Evolutionary conservation across 306 rosid species (phyloP), one percentile per base, ranked within the genome.

Genomic region (Lablab purpureus): DNA sequence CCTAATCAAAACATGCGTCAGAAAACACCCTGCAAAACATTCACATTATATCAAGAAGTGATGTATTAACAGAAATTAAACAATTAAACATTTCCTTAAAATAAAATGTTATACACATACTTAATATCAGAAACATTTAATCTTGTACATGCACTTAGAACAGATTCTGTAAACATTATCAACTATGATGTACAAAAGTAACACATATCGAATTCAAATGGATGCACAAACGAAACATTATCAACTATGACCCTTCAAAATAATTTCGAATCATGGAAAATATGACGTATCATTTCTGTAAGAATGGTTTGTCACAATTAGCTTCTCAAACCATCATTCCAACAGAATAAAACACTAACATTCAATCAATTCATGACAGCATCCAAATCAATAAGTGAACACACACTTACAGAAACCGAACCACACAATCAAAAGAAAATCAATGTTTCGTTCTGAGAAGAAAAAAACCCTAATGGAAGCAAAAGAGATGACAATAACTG

Each of bases 1-100:
- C 74, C 79, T 64, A 59, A 60, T 19, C 25, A 40, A 78, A 67
- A 52, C 19, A 30, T 14, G 67, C 55, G 77, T 71, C 68, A 71
- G 55, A 80, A 19, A 32, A 63, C 21, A 23, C 6, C 47, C 15
- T 6, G 18, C 10, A 50, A 58, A 18, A 43, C 54, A 17, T 47
- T 67, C 65, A 43, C 47, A 66, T 27, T 27, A 63, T 67, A 67
- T 45, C 7, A 66, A 75, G 60, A 68, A 34, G 70, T 22, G 69
- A 56, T 43, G 46, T 13, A 68, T 41, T 4, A 51, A n/a, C 34
- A 54, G 47, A 32, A 43, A 56, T 43, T 18, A 58, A 19, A 71
- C 28, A 43, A 56, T 43, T 18, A 58, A 19, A 71, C 28, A 68
- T 6, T 25, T 27, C 13, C 32, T 67, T 66, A 1, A 17, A 78